Base-by-base conservation (phyloP, 768 basidiomycete genomes). In the Jaapia argillacea region DNA sequence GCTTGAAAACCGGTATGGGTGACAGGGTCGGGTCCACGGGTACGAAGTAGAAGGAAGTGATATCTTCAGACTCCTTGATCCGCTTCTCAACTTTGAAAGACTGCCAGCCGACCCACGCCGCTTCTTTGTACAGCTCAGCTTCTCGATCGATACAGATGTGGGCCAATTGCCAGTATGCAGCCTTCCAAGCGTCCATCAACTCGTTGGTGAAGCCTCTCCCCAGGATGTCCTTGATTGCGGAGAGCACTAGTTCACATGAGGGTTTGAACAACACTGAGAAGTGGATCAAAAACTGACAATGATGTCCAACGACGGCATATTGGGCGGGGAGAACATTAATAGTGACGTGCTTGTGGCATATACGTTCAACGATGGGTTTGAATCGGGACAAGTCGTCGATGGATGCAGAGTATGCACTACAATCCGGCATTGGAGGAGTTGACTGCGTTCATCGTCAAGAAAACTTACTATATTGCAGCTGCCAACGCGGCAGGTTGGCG, bases 141-240 rank as follows among this genome's bases (percentile, higher is more conserved):
- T 56, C 54, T 13, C 52, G 50, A 31, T 49, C 45, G 46, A 56
- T 50, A 44, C 48, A 50, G 21, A 56, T 42, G 38, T 52, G 46
- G 2, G 54, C 54, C 22, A 56, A 51, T 40, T 51, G 43, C 54
- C 52, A 54, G 48, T 56, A 56, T 2, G 52, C 54, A 25, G 43
- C 49, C 24, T 23, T 45, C 54, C 54, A 56, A 4, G 54, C 54
- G 45, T 51, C 49, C 42, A 49, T 44, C 18, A 55, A 45, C 16
- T 45, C 47, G 26, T 48, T 48, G 25, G 38, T 36, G 45, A 54
- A 51, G n/a, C n/a, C n/a, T n/a, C n/a, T n/a, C 31, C 54, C 54
- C 33, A 56, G 41, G 23, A 53, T 48, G 26, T 54, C 36, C 5
- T 45, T 45, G 42, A 56, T 51, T 23, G 52, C 54, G n/a, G n/a